phyloP scores from a whole-genome alignment of 345 rosid genomes.

The Lenwebbia sp. region DNA sequence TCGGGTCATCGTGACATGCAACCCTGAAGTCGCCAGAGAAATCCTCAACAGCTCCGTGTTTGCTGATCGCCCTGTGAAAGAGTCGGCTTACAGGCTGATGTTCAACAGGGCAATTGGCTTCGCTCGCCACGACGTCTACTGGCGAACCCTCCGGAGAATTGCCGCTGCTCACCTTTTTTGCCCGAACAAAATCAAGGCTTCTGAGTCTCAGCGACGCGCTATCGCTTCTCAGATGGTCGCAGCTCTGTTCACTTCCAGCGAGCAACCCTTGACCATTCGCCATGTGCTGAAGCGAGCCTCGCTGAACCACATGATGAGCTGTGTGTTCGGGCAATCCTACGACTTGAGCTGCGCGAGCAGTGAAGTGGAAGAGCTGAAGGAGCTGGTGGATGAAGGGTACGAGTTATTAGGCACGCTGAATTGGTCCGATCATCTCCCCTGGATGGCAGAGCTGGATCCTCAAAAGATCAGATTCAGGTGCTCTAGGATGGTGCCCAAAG shows the following conservation, averaged over 20 bases:
- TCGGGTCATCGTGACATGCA: slow-evolving; percentile 19
- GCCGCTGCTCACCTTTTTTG: slow-evolving; percentile 39
- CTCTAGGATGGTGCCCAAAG: slow-evolving; percentile 28
- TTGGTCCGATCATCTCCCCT: slow-evolving; percentile 48
- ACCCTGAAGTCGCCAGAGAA: slow-evolving; percentile 45
- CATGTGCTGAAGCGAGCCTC: slow-evolving; percentile 30
- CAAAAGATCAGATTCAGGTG: slow-evolving; percentile 35
- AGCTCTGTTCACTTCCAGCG: neutral
- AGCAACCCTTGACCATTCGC: slow-evolving; percentile 9
- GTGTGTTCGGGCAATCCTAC: slow-evolving; percentile 33
- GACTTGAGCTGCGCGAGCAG: neutral
- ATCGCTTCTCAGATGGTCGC: slow-evolving; percentile 32
- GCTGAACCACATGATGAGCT: slow-evolving; percentile 45
- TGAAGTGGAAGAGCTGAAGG: slow-evolving; percentile 8
- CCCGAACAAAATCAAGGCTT: slow-evolving; percentile 28
- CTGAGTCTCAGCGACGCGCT: slow-evolving; percentile 16
- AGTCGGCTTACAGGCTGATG: slow-evolving; percentile 38
- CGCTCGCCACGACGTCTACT: slow-evolving; percentile 40
- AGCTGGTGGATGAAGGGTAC: slow-evolving; percentile 45
- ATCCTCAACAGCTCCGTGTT: slow-evolving; percentile 35
- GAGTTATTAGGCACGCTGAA: slow-evolving; percentile 34
- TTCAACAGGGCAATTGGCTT: slow-evolving; percentile 48
- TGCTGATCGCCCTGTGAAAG: slow-evolving; percentile 46
- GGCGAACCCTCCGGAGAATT: slow-evolving; percentile 45
- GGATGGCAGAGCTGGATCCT: slow-evolving; percentile 30